Base-by-base conservation (phyloP, 2,329 filamentous ascomycete species). In the Pseudocercospora ulei region DNA sequence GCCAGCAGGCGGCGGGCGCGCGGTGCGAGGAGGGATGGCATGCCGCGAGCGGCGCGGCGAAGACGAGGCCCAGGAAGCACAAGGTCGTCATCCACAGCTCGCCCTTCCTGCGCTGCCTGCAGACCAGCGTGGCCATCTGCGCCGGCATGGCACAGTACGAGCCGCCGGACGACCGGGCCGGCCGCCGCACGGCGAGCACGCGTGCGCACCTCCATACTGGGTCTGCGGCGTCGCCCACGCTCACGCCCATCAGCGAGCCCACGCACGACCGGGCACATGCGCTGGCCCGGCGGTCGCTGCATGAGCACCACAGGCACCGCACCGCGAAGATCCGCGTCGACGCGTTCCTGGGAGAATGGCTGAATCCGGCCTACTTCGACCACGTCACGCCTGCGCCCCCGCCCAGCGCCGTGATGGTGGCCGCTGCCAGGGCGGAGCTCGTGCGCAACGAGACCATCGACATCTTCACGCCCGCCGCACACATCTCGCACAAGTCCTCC, bases 291-390 rank as follows among this genome's bases (percentile, higher is more conserved):
- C 62, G 59, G 34, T 49, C 55, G 5, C 38, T 59, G 12, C 55
- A 55, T 7, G 55, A 56, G 20, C 59, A 58, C 4, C 60, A 61
- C 17, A 53, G 61, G 11, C 47, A 56, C 43, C 43, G 52, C 7
- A 80, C 75, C 47, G 66, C 74, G 2, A 69, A 78, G 6, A 64
- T 98, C 31, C 80, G 90, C 1, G 72, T 98, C 4, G 90, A 98
- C 62, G 81, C 87, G 0, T 95, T 92, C 56, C 70, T 98, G 0
- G 88, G 90, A 33, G 90, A 98, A 68, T 98, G 90, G 90, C 70
- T 96, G 18, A 83, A 82, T 1, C 84, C 86, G 1, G 80, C 87
- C 56, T 98, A 98, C 61, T 98, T 88, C 55, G 86, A 94, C 47
- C 73, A 82, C 36, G 95, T 95, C 48, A 88, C 82, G 0, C 83